Base-by-base conservation (phyloP, 208 protist species). In the Novymonas esmeraldas region DNA sequence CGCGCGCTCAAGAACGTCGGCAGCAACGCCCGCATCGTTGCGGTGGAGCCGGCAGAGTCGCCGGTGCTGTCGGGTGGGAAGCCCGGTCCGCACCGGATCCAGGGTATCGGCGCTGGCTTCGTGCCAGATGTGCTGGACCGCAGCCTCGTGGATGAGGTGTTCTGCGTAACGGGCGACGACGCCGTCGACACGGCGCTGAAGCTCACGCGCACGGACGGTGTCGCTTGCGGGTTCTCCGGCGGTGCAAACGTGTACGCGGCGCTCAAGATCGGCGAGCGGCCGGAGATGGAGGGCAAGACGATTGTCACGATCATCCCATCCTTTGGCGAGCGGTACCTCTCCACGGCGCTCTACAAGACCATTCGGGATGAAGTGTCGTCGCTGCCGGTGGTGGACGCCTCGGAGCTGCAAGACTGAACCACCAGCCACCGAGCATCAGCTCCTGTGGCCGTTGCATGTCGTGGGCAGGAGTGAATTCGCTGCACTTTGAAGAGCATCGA, bases 101-200 rank as follows among this genome's bases (percentile, higher is more conserved):
- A 97, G 77, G 93, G 93, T 24, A 95, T 97, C 61, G 93, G 93
- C 16, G 85, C 93, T 7, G 93, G 93, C 51, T 96, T 97, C 62
- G 79, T 97, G 49, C 93, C 93, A 11, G 64, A 79, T 3, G 84
- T 93, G 16, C 70, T 95, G 2, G 81, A 95, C 66, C 63, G 67
- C 42, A 63, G 7, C 28, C 44, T 94, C 36, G 57, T 96, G 6
- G 84, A 94, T 55, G 90, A 91, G 66, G 82, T 94, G n/a, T 57
- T 94, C 42, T 70, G 70, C 50, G 88, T 97, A 16, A 70, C 74
- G 42, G 69, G 84, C 57, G 80, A 95, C 51, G 77, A 87, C 42
- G 82, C 91, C 14, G 74, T 94, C 42, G 79, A 87, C 18, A 85
- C 78, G 26, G 62, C 93, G 39, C 73, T 84, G 60, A 87, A 84